Evolutionary conservation across 176 grass and related monocot species (phyloP), one percentile per base, ranked within the genome.

Genomic region (Musa itinerans): DNA sequence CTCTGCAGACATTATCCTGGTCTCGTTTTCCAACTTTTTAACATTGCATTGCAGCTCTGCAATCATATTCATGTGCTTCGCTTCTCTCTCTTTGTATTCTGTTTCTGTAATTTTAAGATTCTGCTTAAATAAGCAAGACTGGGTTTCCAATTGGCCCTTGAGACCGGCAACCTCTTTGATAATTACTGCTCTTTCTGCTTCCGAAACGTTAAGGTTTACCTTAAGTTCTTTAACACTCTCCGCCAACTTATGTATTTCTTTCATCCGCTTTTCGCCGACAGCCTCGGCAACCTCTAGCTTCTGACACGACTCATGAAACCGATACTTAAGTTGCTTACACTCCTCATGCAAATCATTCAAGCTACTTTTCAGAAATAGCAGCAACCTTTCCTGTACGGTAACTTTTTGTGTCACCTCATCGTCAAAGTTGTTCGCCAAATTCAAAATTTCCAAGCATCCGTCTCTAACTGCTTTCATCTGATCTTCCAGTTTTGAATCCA

Each of bases 71-170:
- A 79, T 67, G 58, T 81, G 82, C 51, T 23, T 80, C 16, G 85
- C 86, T 83, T 93, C 90, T 83, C 87, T 97, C 75, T 78, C 77
- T 74, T 77, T 91, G 68, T 84, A 80, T 65, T 93, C 90, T 67
- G 77, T 78, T 71, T 93, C 83, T 0, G 84, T 82, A 54, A 87
- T 59, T 83, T 85, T 85, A 58, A 98, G 82, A 57, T 91, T 91
- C 71, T 93, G 90, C 50, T 91, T 86, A 52, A 82, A 78, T 43
- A 98, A 55, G 54, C 89, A 78, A 55, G 90, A 75, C 43, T 89
- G 88, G 65, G 79, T 80, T 80, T 91, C 79, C 73, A 93, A 29
- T 87, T 82, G 67, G 34, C 63, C 77, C 19, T 83, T 78, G 14
- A 93, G 70, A 23, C 83, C 84, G 83, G 20, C 24, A 26, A 78